A percentile compares a stretch with the other conserved stretches of the same genome.
These are phyloP conservation scores for Neolecta irregularis DNA, from an alignment of 1,139 yeast species.

Conservation along the genomic window DNA sequence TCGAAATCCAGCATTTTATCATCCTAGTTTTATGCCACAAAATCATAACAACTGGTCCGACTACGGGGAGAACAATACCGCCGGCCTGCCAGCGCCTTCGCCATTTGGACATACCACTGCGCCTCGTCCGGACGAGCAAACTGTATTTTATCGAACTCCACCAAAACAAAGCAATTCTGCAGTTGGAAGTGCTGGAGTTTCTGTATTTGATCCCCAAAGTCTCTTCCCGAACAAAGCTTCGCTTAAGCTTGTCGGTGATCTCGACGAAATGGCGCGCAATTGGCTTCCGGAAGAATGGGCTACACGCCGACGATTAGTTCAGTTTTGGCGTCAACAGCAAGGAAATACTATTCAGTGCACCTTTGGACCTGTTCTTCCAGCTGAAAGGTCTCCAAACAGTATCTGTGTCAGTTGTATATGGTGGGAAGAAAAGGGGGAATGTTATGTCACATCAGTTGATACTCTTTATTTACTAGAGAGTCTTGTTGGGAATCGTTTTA, in stretches of 20 bases:
- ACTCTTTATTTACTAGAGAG: constrained; percentile 43
- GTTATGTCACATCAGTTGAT: constrained; percentile 53
- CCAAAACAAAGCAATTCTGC: too few relatives aligned
- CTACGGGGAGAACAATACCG: too few relatives aligned
- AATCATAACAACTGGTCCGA: too few relatives aligned
- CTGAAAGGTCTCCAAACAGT: constrained; percentile 21
- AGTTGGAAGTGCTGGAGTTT: too few relatives aligned
- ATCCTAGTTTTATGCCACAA: too few relatives aligned
- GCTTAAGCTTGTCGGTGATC: constrained; percentile 23
- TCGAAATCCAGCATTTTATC: too few relatives aligned
- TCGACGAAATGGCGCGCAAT: constrained; percentile 23
- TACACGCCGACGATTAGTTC: constrained; percentile 24
- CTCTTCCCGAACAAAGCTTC: constrained; percentile 14
- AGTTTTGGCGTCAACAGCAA: constrained; percentile 24
- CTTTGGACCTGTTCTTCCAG: constrained; percentile 23
- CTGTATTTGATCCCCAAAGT: too few relatives aligned
- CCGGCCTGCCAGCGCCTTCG: too few relatives aligned
- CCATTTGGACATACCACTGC: too few relatives aligned
- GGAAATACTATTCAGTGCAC: constrained; percentile 24
- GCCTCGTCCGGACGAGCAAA: too few relatives aligned
- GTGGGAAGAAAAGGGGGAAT: constrained; percentile 39
- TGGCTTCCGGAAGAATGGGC: constrained; percentile 25
- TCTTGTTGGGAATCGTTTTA: constrained; percentile 41
- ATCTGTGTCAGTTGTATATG: constrained; percentile 41
- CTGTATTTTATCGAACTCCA: too few relatives aligned